A percentile compares a stretch with the other conserved stretches of the same genome.
Evolutionary conservation across 2,329 filamentous ascomycete species (phyloP).

Genomic region (Xylariaceae sp.): DNA sequence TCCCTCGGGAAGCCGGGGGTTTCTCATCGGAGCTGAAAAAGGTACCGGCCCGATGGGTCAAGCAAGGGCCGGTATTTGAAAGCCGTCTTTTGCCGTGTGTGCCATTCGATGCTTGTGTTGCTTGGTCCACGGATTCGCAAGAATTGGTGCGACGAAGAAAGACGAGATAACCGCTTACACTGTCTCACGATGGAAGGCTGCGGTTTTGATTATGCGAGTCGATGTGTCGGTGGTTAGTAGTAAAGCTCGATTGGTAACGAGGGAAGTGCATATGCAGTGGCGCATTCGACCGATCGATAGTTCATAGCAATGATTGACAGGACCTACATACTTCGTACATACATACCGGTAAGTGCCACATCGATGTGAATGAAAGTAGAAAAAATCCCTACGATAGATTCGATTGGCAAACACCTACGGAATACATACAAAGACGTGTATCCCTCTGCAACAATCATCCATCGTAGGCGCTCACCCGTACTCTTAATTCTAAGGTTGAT

Average conservation of each 20-base stretch:
- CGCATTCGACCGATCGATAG: conserved; percentile 9
- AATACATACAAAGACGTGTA: no score
- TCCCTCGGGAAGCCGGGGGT: neutral
- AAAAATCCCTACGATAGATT: no score
- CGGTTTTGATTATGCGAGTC: neutral
- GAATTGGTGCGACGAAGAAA: neutral
- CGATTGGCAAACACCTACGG: no score
- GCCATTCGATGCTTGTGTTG: no score
- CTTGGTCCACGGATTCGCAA: neutral
- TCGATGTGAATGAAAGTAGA: no score
- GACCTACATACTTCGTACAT: neutral
- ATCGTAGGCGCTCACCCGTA: neutral
- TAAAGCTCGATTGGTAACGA: neutral
- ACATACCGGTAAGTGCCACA: neutral
- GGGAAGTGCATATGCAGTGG: conserved; percentile 3
- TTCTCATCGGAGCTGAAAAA: neutral
- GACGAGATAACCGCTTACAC: neutral
- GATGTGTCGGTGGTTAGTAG: neutral
- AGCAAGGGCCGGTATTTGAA: neutral
- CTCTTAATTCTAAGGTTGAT: neutral
- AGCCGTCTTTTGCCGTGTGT: neutral
- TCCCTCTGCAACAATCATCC: neutral
- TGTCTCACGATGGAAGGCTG: neutral
- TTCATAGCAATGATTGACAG: neutral
- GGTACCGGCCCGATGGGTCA: neutral